These are phyloP conservation scores for Plasmodium ovale DNA, from an alignment of 169 alveolate genomes.

Conservation along the genomic window DNA sequence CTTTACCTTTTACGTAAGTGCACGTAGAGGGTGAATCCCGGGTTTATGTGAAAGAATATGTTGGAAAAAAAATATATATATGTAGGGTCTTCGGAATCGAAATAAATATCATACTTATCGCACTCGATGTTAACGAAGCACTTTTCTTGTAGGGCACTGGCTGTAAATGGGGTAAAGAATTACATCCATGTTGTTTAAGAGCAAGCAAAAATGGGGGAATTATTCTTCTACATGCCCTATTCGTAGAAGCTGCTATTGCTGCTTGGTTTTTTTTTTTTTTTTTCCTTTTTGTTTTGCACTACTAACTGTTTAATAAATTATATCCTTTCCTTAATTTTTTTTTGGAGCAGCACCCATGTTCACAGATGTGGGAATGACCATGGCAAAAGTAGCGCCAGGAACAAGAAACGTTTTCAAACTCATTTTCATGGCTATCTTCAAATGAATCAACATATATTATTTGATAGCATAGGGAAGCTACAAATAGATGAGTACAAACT, in stretches of 20 bases:
- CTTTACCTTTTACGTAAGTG: constrained; percentile 27
- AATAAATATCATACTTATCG: constrained; percentile 43
- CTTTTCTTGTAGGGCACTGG: constrained; percentile 9
- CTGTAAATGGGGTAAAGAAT: constrained; percentile 2
- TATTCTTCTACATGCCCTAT: background rate
- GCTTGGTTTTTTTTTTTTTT: background rate
- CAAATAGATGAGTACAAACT: constrained; percentile 1
- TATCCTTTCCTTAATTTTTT: constrained; percentile 40
- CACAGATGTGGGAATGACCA: constrained; percentile 31
- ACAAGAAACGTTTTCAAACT: constrained; percentile 20
- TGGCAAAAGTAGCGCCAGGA: constrained; percentile 62
- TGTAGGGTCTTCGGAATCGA: constrained; percentile 35
- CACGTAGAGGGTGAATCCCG: constrained; percentile 48
- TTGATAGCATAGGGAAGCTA: constrained; percentile 56
- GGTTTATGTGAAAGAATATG: constrained; percentile 32
- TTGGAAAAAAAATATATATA: constrained; percentile 50
- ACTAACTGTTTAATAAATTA: constrained; percentile 52
- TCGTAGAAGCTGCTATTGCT: background rate
- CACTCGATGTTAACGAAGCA: constrained; percentile 55
- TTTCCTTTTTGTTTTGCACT: background rate
- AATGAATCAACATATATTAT: constrained; percentile 23
- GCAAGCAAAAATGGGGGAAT: no score
- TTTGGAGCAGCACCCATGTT: constrained; percentile 57
- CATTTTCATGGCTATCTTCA: constrained; percentile 4
- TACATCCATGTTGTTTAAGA: background rate